A percentile compares a stretch with the other conserved stretches of the same genome.
Evolutionary conservation across 192 early-diverging fungal genomes (phyloP).

Genomic region (Phycomyces nitens): DNA sequence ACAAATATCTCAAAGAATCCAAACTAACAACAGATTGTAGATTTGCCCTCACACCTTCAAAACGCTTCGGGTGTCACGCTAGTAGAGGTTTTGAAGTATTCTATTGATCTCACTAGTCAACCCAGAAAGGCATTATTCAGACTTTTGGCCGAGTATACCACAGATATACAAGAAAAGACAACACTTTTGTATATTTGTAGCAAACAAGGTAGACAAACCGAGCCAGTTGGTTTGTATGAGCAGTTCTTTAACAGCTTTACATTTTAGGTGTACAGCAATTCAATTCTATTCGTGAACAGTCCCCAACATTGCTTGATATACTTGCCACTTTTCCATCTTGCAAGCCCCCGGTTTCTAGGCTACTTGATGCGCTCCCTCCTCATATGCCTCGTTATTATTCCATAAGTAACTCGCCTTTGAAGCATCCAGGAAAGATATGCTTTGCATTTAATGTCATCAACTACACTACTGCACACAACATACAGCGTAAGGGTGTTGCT

Average conservation of each 20-base stretch:
- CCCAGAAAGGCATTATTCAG: constrained; percentile 83
- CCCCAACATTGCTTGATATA: constrained; percentile 77
- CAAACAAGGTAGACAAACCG: constrained; percentile 43
- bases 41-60: constrained; percentile 53
- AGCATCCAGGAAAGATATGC: constrained; percentile 44
- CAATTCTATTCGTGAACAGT: constrained; percentile 60
- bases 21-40: constrained; percentile 5
- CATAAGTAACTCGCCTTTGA: constrained; percentile 66
- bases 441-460: constrained; percentile 90
- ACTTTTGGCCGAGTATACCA: constrained; percentile 75
- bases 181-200: constrained; percentile 77
- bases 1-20: constrained; percentile 14
- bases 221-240: constrained; percentile 30
- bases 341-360: constrained; percentile 57
- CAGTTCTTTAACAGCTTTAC: background rate
- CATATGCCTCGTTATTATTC: constrained; percentile 89
- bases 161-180: constrained; percentile 66
- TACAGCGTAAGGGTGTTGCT: constrained; percentile 60
- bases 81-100: constrained; percentile 66
- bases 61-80: constrained; percentile 42
- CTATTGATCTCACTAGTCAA: constrained; percentile 67
- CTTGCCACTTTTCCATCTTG: constrained; percentile 77
- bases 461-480: constrained; percentile 43
- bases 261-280: constrained; percentile 55
- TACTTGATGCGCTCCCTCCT: constrained; percentile 77